Evolutionary conservation across 495 filamentous ascomycete species (phyloP).

Genomic region (Aspergillus coremiiformis): DNA sequence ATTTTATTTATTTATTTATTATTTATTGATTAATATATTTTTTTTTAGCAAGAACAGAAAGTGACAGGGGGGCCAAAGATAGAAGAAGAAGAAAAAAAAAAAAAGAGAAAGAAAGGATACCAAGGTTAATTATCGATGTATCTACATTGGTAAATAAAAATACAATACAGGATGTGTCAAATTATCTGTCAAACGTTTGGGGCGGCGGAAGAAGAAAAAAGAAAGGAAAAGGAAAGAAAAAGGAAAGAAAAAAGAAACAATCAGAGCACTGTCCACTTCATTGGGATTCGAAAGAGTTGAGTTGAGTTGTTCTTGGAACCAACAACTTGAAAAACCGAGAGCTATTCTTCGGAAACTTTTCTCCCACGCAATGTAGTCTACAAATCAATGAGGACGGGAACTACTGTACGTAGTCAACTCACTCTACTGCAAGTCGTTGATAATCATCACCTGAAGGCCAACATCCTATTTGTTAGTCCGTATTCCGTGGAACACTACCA

Average conservation of each 20-base stretch:
- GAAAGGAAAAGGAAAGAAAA: background rate
- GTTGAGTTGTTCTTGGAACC: background rate
- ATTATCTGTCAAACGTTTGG: slow-evolving; percentile 13
- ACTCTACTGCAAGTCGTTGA: background rate
- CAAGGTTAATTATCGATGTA: background rate
- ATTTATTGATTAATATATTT: too few species aligned
- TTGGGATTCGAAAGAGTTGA: background rate
- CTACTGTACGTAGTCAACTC: slow-evolving; percentile 3
- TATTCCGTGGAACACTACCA: background rate
- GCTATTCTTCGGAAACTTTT: slow-evolving; percentile 10
- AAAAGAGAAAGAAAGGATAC: slow-evolving; percentile 2
- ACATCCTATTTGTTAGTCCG: background rate
- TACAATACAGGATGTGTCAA: slow-evolving; percentile 9
- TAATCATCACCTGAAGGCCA: background rate
- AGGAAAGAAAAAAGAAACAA: background rate
- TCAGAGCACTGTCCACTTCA: background rate
- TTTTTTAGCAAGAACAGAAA: background rate
- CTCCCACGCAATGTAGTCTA: slow-evolving; percentile 11
- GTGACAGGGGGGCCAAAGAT: background rate
- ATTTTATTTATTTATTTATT: too few species aligned
- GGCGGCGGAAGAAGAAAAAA: slow-evolving; percentile 6
- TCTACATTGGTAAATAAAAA: background rate
- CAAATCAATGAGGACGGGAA: background rate
- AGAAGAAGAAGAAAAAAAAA: background rate
- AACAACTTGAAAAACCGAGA: background rate